Base-by-base conservation (phyloP, 495 filamentous ascomycete species). In the Penicillium robsamsonii region DNA sequence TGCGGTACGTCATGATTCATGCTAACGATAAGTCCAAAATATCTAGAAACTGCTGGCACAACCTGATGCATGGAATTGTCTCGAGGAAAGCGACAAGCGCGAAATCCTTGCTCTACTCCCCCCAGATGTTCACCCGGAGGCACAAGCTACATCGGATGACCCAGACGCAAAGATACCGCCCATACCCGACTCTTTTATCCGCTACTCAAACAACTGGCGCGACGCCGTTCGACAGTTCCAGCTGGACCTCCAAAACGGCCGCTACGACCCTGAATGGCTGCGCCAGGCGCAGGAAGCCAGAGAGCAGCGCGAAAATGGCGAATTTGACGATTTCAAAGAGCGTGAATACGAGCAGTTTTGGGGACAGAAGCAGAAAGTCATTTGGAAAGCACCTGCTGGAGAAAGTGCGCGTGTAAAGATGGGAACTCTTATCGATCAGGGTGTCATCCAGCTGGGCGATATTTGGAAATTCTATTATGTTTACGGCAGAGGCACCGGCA, bases 271-370 rank as follows among this genome's bases (percentile, higher is more conserved):
- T 0, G 77, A 80, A 57, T 94, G 90, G 90, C 75, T 86, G 48
- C 68, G 60, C 10, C 73, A 87, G 58, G 90, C 89, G 4, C 79
- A 80, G 61, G 60, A 73, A 41, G 88, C 89, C 7, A 80, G 86
- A 64, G 63, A 78, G 51, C 74, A 83, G 60, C 81, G 90, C 44
- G 70, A 73, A n/a, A 67, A 75, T 2, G 90, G 91, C n/a, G 73
- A 80, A 18, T 93, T 87, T 60, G 84, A 93, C 57, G 70, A 79
- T 7, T 89, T 82, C 67, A 85, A 90, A 64, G 81, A 84, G 46
- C 59, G 74, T 4, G 77, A 87, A 38, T 88, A 84, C 35, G 84
- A 91, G 70, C 69, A 80, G 33, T 86, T 83, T 53, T 96, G 89
- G 89, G 85, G 81, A 0, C 80, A 88, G 53, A 83, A 86, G 50